Percentiles rank a stretch among this genome's conserved stretches.
Evolutionary conservation across 1,284 basidiomycete genomes (phyloP).

Genomic region (Papiliotrema fonsecae): DNA sequence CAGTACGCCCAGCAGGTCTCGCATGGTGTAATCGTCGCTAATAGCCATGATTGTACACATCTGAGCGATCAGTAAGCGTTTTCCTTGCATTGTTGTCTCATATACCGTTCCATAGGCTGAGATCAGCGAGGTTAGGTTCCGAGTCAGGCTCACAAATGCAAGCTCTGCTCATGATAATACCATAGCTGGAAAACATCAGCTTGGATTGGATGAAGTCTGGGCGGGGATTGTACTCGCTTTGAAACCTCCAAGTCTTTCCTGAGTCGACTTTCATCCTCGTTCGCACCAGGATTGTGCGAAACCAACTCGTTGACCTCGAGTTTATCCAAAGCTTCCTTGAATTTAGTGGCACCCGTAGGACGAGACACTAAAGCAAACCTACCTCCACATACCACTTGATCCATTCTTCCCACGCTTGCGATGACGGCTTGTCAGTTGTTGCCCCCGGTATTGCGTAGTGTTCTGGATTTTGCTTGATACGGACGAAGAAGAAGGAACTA

Average conservation of each 20-base stretch:
- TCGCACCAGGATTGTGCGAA: slow-evolving; percentile 33
- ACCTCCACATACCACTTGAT: slow-evolving; percentile 64
- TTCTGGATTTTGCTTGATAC: slow-evolving; percentile 73
- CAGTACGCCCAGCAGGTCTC: slow-evolving; percentile 26
- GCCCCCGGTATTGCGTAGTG: slow-evolving; percentile 58
- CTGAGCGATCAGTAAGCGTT: slow-evolving; percentile 1
- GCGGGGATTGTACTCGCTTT: neutral
- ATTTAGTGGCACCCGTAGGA: neutral
- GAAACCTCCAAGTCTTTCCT: slow-evolving; percentile 6
- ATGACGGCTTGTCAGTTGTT: slow-evolving; percentile 18
- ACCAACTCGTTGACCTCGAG: slow-evolving; percentile 62
- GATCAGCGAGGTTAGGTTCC: neutral
- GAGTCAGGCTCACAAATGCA: slow-evolving; percentile 24
- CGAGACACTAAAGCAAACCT: neutral
- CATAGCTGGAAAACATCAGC: too few species aligned
- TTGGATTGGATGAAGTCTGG: neutral
- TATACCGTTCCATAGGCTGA: slow-evolving; percentile 16
- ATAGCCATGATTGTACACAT: slow-evolving; percentile 23
- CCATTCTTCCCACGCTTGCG: slow-evolving; percentile 55
- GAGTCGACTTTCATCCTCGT: slow-evolving; percentile 1
- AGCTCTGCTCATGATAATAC: slow-evolving; percentile 36
- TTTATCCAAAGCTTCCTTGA: slow-evolving; percentile 56
- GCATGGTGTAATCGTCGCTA: slow-evolving; percentile 12
- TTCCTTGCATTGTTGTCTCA: neutral
- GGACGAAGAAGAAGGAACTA: slow-evolving; percentile 72